Evolutionary conservation across 768 basidiomycete genomes (phyloP).

Genomic region (Boletus reticuloceps): DNA sequence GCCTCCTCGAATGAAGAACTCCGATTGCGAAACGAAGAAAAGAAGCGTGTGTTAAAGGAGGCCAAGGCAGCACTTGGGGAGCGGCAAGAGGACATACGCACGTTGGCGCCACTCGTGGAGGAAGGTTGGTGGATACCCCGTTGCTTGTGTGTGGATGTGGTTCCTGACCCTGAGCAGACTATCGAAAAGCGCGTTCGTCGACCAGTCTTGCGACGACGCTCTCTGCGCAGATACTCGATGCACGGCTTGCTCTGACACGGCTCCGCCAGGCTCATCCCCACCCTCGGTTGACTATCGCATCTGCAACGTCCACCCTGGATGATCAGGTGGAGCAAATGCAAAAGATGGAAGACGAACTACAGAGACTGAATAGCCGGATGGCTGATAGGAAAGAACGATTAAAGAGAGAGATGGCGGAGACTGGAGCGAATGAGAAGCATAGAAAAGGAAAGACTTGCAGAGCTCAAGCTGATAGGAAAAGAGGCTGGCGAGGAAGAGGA

Average conservation of each 20-base stretch:
- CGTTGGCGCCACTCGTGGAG: constrained; percentile 66
- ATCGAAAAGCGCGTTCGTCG: constrained; percentile 50
- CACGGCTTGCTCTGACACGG: constrained; percentile 74
- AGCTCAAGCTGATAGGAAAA: constrained; percentile 52
- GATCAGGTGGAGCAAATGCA: constrained; percentile 82
- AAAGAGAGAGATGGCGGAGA: constrained; percentile 51
- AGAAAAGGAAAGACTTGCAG: constrained; percentile 61
- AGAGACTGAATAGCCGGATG: constrained; percentile 48
- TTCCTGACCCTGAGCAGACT: constrained; percentile 43
- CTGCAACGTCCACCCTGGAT: constrained; percentile 71
- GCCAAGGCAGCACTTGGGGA: constrained; percentile 63
- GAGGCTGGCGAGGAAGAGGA: constrained; percentile 60
- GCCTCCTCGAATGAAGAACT: constrained; percentile 77
- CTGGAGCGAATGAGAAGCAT: constrained; percentile 60
- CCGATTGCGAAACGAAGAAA: constrained; percentile 56
- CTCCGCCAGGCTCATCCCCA: constrained; percentile 79
- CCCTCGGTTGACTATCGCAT: constrained; percentile 72
- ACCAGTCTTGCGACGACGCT: constrained; percentile 56
- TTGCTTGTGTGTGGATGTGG: too few species aligned
- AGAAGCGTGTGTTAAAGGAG: constrained; percentile 65
- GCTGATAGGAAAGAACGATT: constrained; percentile 57
- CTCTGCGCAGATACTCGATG: constrained; percentile 77
- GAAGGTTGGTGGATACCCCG: constrained; percentile 43
- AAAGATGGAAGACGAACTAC: constrained; percentile 62
- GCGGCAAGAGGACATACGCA: constrained; percentile 59